These are phyloP conservation scores for Starmerella cellae DNA, from an alignment of 805 yeast genomes.

Conservation along the genomic window DNA sequence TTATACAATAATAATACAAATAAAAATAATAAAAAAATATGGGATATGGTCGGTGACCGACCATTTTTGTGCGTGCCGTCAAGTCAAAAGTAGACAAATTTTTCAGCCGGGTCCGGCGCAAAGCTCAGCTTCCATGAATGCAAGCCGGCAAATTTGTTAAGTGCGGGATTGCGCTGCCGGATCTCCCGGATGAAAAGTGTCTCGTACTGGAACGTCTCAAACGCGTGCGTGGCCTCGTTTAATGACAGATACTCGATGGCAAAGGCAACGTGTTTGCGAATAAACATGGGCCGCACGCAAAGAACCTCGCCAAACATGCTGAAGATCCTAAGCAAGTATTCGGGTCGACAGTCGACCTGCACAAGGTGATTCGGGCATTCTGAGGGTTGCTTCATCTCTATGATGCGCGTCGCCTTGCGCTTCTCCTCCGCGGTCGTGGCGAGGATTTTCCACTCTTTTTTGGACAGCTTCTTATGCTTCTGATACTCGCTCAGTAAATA, in stretches of 20 bases:
- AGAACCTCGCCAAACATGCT: constrained; percentile 11
- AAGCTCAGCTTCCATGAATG: constrained; percentile 15
- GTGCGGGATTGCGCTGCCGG: neutral
- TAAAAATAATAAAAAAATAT: too few species aligned
- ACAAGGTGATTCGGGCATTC: too few species aligned
- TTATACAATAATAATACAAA: too few species aligned
- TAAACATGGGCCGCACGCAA: constrained; percentile 20
- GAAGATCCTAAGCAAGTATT: constrained; percentile 9
- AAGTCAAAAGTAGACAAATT: neutral
- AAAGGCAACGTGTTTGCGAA: constrained; percentile 11
- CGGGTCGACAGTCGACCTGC: too few species aligned
- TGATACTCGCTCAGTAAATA: too few species aligned
- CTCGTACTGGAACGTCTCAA: constrained; percentile 12
- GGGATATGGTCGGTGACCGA: too few species aligned
- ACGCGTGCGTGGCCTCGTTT: constrained; percentile 14
- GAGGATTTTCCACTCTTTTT: too few species aligned
- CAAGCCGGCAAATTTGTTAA: constrained; percentile 4
- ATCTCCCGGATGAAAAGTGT: neutral
- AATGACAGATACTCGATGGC: constrained; percentile 15
- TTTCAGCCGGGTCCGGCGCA: constrained; percentile 13
- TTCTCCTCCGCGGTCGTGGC: too few species aligned
- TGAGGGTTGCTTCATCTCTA: too few species aligned
- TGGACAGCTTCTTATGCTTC: too few species aligned
- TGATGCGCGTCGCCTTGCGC: too few species aligned
- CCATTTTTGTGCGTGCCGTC: too few species aligned